Conservation (phyloP, 192 early-diverging fungal species). For the Linderina pennispora region DNA sequence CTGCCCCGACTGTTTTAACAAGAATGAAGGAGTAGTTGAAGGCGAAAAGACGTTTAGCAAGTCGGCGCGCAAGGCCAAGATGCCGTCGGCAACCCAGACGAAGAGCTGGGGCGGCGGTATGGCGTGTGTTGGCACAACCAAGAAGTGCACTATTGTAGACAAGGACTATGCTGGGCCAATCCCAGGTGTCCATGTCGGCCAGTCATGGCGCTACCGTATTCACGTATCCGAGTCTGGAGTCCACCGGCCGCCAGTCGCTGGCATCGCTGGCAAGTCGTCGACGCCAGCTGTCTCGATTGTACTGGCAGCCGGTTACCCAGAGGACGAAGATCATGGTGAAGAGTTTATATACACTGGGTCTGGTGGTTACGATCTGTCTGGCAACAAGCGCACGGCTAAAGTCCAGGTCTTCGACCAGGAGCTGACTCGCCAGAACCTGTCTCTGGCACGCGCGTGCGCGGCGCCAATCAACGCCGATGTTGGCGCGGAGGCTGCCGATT, state of each 20-base stretch:
- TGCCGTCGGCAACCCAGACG: conserved; percentile 49
- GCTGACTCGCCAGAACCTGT: conserved; percentile 51
- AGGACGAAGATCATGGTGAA: conserved; percentile 59
- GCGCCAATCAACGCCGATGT: conserved; percentile 31
- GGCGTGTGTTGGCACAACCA: conserved; percentile 44
- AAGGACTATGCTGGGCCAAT: conserved; percentile 49
- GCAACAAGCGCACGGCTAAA: conserved; percentile 50
- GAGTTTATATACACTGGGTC: conserved; percentile 65
- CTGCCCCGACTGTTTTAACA: conserved; percentile 45
- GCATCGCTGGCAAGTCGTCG: conserved; percentile 51
- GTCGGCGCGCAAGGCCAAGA: conserved; percentile 36
- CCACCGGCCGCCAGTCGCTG: conserved; percentile 58
- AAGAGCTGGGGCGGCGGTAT: conserved; percentile 55
- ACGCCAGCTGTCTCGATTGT: conserved; percentile 57
- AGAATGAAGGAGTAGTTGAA: conserved; percentile 33
- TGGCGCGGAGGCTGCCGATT: conserved; percentile 46
- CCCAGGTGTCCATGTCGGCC: conserved; percentile 54
- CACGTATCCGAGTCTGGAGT: conserved; percentile 47
- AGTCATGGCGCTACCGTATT: conserved; percentile 50
- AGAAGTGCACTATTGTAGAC: conserved; percentile 36
- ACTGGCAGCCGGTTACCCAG: conserved; percentile 57
- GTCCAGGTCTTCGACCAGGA: conserved; percentile 54
- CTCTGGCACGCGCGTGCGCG: conserved; percentile 54
- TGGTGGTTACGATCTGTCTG: conserved; percentile 54
- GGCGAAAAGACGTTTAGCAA: conserved; percentile 42